Conservation (phyloP, 2,329 filamentous ascomycete genomes). For the Mariannaea elegans region DNA sequence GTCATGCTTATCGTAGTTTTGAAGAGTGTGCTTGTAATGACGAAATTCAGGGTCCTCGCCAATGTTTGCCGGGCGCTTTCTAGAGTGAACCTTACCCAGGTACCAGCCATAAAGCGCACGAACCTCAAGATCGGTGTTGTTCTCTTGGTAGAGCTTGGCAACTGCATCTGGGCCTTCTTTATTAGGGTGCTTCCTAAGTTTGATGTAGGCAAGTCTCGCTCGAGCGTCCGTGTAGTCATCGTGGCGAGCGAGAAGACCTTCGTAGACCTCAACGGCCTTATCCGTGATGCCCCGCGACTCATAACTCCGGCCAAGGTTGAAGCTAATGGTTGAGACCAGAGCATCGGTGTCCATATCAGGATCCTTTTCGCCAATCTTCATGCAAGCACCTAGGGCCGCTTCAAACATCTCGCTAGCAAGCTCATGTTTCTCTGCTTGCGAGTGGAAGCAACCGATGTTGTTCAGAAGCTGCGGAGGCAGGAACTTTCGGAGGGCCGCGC, state of each 20-base stretch:
- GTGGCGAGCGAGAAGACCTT: conserved; percentile 84
- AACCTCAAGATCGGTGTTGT: conserved; percentile 88
- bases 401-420: conserved; percentile 89
- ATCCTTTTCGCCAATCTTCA: conserved; percentile 80
- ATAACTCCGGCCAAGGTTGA: conserved; percentile 93
- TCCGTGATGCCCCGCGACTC: conserved; percentile 84
- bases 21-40: conserved; percentile 95
- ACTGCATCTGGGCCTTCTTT: conserved; percentile 90
- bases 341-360: conserved; percentile 85
- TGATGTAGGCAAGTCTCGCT: conserved; percentile 89
- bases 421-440: conserved; percentile 83
- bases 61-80: conserved; percentile 82
- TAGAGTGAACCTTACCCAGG: conserved; percentile 79
- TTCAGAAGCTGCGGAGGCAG: conserved; percentile 92
- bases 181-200: conserved; percentile 79
- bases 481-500: conserved; percentile 73
- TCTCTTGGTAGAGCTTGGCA: conserved; percentile 83
- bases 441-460: conserved; percentile 97
- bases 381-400: conserved; percentile 86
- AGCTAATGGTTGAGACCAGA: conserved; percentile 93
- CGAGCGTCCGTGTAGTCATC: conserved; percentile 92
- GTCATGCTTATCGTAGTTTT: conserved; percentile 96
- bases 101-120: conserved; percentile 96
- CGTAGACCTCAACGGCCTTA: conserved; percentile 88
- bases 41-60: conserved; percentile 90